Evolutionary conservation across 108 stramenopile genomes (phyloP).

Genomic region (Phaeodactylum tricornutum): DNA sequence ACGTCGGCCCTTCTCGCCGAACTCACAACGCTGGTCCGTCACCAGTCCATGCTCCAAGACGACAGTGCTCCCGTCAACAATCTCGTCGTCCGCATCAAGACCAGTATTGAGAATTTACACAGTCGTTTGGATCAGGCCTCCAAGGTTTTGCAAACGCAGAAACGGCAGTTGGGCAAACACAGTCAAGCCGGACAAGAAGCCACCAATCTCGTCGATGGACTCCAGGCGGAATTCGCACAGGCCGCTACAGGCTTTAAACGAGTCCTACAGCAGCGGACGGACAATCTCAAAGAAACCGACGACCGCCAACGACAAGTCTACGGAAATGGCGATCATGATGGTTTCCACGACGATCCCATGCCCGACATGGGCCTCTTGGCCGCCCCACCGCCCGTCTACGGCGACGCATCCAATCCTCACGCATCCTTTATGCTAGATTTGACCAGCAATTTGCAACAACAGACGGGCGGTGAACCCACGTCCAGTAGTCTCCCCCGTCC

Average conservation of each 20-base stretch:
- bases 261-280: slow-evolving; percentile 67
- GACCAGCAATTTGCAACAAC: slow-evolving; percentile 65
- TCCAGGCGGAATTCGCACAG: slow-evolving; percentile 72
- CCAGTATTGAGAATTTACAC: slow-evolving; percentile 64
- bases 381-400: slow-evolving; percentile 64
- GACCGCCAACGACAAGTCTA: slow-evolving; percentile 63
- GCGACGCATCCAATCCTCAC: slow-evolving; percentile 4
- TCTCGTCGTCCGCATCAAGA: slow-evolving; percentile 68
- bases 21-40: slow-evolving; percentile 57
- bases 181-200: slow-evolving; percentile 75
- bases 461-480: slow-evolving; percentile 32
- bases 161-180: slow-evolving; percentile 55
- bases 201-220: slow-evolving; percentile 61
- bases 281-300: slow-evolving; percentile 64
- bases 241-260: slow-evolving; percentile 73
- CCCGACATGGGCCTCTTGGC: slow-evolving; percentile 43
- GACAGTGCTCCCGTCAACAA: slow-evolving; percentile 59
- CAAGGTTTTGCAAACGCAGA: slow-evolving; percentile 41
- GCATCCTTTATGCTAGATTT: slow-evolving; percentile 55
- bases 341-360: slow-evolving; percentile 27
- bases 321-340: slow-evolving; percentile 25
- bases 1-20: slow-evolving; percentile 60
- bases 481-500: slow-evolving; percentile 40
- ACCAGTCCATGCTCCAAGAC: slow-evolving; percentile 57
- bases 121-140: slow-evolving; percentile 60